phyloP scores from a whole-genome alignment of 179 eudicot genomes.

The Heliamphora pulchella region DNA sequence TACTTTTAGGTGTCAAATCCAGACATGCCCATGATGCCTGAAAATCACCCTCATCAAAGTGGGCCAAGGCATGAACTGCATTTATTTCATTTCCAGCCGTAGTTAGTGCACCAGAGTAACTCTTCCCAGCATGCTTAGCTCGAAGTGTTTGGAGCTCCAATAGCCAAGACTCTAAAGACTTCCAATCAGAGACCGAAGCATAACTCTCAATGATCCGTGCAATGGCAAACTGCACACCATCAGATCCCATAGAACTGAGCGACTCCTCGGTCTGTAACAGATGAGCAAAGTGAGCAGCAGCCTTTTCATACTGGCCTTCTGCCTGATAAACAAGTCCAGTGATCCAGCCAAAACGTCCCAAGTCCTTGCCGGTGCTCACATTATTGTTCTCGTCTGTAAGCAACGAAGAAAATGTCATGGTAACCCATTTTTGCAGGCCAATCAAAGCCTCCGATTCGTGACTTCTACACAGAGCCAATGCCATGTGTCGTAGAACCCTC shows the following conservation, averaged over 20 bases:
- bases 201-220: slow-evolving; percentile 85
- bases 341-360: slow-evolving; percentile 76
- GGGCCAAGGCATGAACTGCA: slow-evolving; percentile 86
- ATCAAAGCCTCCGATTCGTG: slow-evolving; percentile 74
- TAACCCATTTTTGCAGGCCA: slow-evolving; percentile 82
- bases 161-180: slow-evolving; percentile 89
- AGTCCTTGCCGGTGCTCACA: slow-evolving; percentile 25
- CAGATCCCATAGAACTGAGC: slow-evolving; percentile 77
- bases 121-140: slow-evolving; percentile 82
- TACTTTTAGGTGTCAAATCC: slow-evolving; percentile 95
- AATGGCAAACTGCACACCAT: slow-evolving; percentile 81
- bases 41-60: slow-evolving; percentile 84
- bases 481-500: slow-evolving; percentile 65
- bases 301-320: slow-evolving; percentile 79
- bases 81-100: slow-evolving; percentile 93
- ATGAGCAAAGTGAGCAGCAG: slow-evolving; percentile 85
- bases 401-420: slow-evolving; percentile 57
- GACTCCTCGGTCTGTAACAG: slow-evolving; percentile 73
- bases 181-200: slow-evolving; percentile 90
- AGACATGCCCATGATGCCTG: slow-evolving; percentile 87
- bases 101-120: slow-evolving; percentile 89
- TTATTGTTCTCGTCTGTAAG: slow-evolving; percentile 49
- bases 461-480: slow-evolving; percentile 73
- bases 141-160: slow-evolving; percentile 85
- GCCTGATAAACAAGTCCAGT: slow-evolving; percentile 88